Evolutionary conservation across 139 green algal species (phyloP).

Genomic region (Coelastrella sp.): DNA sequence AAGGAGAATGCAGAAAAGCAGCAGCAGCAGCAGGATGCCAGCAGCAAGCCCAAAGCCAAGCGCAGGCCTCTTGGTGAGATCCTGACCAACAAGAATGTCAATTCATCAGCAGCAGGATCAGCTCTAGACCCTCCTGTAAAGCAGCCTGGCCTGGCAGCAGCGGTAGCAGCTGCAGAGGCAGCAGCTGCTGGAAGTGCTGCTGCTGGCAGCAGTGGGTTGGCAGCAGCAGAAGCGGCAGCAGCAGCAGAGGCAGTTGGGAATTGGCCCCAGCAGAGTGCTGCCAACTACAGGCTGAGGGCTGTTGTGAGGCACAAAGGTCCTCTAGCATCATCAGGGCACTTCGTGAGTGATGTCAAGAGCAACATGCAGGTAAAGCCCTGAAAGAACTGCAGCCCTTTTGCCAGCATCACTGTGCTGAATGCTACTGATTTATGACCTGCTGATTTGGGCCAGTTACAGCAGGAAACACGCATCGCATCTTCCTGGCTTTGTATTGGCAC

Average conservation of each 20-base stretch:
- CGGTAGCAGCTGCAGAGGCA: slow-evolving; percentile 9
- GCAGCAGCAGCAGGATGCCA: slow-evolving; percentile 8
- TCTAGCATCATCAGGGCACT: slow-evolving; percentile 55
- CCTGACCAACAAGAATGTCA: neutral
- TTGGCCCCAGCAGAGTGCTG: slow-evolving; percentile 28
- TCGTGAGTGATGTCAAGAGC: slow-evolving; percentile 53
- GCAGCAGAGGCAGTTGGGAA: slow-evolving; percentile 14
- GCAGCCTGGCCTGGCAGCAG: neutral
- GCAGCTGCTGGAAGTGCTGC: neutral
- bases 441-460: no score
- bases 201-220: neutral
- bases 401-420: neutral
- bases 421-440: neutral
- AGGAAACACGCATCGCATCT: no score
- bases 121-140: neutral
- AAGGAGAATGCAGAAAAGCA: slow-evolving; percentile 14
- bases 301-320: slow-evolving; percentile 55
- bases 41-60: neutral
- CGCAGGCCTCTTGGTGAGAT: neutral
- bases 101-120: neutral
- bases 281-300: slow-evolving; percentile 46
- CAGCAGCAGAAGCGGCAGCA: neutral
- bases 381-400: neutral
- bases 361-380: neutral
- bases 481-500: no score